Evolutionary conservation across 2,329 filamentous ascomycete genomes (phyloP).

Genomic region (Alternaria brassicicola): DNA sequence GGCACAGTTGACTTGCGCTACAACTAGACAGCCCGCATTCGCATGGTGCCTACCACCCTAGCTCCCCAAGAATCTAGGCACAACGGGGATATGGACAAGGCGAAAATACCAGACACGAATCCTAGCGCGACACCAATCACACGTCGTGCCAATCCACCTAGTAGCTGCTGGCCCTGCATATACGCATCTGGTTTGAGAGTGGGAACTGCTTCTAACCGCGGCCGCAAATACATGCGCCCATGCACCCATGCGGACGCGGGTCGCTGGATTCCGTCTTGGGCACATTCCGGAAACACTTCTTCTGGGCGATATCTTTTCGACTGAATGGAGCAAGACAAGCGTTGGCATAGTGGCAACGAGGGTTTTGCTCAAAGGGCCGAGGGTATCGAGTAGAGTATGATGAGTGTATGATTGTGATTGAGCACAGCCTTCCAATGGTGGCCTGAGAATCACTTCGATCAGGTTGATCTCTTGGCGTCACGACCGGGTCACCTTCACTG

Average conservation of each 20-base stretch:
- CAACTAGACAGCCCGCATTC: neutral
- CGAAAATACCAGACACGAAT: neutral
- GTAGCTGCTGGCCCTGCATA: conserved; percentile 7
- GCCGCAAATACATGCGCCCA: conserved; percentile 6
- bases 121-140: conserved; percentile 5
- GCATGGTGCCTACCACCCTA: neutral
- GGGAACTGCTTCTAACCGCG: conserved; percentile 10
- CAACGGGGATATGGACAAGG: neutral
- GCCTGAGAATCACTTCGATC: neutral
- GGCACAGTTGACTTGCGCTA: neutral
- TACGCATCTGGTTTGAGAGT: conserved; percentile 1
- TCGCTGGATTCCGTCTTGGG: neutral
- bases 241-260: neutral
- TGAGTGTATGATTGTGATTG: neutral
- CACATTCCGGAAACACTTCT: conserved; percentile 9
- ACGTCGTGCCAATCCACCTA: conserved; percentile 6
- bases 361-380: neutral
- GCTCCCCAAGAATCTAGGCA: neutral
- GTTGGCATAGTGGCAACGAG: neutral
- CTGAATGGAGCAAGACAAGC: neutral
- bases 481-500: neutral
- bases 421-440: neutral
- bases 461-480: neutral
- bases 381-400: neutral
- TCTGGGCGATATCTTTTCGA: conserved; percentile 11